Evolutionary conservation across 768 basidiomycete genomes (phyloP), one percentile per base, ranked within the genome.

Genomic region (Xerocomellus chrysenteron): DNA sequence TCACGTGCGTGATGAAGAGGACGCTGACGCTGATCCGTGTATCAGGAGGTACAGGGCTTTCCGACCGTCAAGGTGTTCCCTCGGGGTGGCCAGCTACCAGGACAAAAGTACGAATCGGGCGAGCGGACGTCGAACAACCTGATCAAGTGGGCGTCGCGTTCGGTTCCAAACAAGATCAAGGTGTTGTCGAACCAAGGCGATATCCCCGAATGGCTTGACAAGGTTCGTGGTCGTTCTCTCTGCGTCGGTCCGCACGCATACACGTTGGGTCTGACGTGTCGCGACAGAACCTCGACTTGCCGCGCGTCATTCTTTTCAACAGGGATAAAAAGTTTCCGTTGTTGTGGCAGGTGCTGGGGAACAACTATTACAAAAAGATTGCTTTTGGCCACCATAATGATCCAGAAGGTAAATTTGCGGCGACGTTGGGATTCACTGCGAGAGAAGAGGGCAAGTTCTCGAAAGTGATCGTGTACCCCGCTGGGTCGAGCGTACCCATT

Each of bases 1-100:
- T 2, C 28, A 9, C 50, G 1, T 12, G 41, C 32, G n/a, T 44
- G 17, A 30, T 3, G 13, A 13, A 14, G 37, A n/a, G 4, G 16
- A 17, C 3, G 45, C 39, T 24, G 24, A 48, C 47, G 26, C 43
- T 47, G 26, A 44, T 21, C 21, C 30, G n/a, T 16, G 39, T 42
- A 12, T 33, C 59, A 86, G 82, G 85, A 85, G 14, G 83, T 97
- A 21, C 79, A 94, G 73, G 94, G 94, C 3, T 98, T 94, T 81
- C 94, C 94, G 3, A 97, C 94, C 3, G 78, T 98, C 70, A 98
- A 98, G 77, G 85, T 87, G 2, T 98, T 88, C 75, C 92, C 94
- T 12, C 81, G 88, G 41, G 94, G 94, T 9, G 78, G 75, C 10
- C 76, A 82, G 51, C 68, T 83, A 3, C 77, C 81, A 1, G 79